Percentiles rank a stretch among this genome's conserved stretches.
Conservation (phyloP, 352 stramenopile genomes). For the Globisporangium echinulatum region DNA sequence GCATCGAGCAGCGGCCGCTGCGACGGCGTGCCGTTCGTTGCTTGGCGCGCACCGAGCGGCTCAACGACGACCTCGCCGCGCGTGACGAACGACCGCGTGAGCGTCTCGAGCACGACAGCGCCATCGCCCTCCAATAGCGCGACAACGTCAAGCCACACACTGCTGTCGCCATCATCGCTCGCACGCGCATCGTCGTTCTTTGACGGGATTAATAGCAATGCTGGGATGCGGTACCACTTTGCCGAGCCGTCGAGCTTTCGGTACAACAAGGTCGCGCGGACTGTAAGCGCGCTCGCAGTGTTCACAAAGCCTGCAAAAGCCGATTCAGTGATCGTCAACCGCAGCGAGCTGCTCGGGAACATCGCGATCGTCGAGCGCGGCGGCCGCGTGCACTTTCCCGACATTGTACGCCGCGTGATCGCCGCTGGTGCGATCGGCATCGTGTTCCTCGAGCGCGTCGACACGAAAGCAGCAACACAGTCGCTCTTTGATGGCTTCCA, state of each 20-base stretch:
- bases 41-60: slow-evolving; percentile 32
- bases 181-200: neutral
- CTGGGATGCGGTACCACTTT: slow-evolving; percentile 50
- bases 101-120: slow-evolving; percentile 1
- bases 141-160: neutral
- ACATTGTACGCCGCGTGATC: slow-evolving; percentile 72
- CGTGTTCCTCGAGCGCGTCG: slow-evolving; percentile 69
- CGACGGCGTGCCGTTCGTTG: slow-evolving; percentile 68
- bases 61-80: neutral
- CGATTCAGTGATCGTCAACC: slow-evolving; percentile 65
- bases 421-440: slow-evolving; percentile 56
- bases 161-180: neutral
- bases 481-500: slow-evolving; percentile 85
- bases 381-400: slow-evolving; percentile 75
- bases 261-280: slow-evolving; percentile 55
- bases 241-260: slow-evolving; percentile 78
- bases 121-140: neutral
- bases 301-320: slow-evolving; percentile 63
- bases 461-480: slow-evolving; percentile 49
- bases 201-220: slow-evolving; percentile 9
- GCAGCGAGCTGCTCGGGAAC: slow-evolving; percentile 41
- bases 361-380: slow-evolving; percentile 77
- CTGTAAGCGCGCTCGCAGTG: slow-evolving; percentile 41
- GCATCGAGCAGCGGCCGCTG: slow-evolving; percentile 17
- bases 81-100: slow-evolving; percentile 1